Evolutionary conservation across 148 eudicot species (phyloP), one percentile per base, ranked within the genome.

Genomic region (Vaccinium macrocarpon): DNA sequence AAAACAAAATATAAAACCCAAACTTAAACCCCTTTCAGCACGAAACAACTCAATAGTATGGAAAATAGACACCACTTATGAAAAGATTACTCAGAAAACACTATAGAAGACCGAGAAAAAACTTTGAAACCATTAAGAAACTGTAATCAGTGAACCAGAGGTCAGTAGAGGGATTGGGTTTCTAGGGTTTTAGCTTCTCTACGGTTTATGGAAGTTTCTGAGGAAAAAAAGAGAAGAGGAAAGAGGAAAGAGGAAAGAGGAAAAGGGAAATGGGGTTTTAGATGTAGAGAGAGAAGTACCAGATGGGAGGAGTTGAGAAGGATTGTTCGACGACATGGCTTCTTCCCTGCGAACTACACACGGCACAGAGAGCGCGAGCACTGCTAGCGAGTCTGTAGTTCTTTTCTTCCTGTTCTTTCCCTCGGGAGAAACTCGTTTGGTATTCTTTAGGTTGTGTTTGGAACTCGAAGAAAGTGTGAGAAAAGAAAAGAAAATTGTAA

Each of bases 231-330:
- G 5, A 61, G n/a, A n/a, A n/a, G n/a, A n/a, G n/a, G n/a, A n/a
- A 6, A 61, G 15, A n/a, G 10, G 10, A 46, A 83, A 23, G 71
- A 50, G 42, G 55, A 0, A 42, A 46, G 57, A 21, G 15, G 42
- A n/a, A 2, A 42, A 46, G 57, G 21, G 23, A 32, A 19, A 38
- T 0, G 0, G 48, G 4, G 77, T 13, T 49, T 73, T 35, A 53
- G 53, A 76, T 19, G 42, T 42, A 49, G 61, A 48, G 53, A 76
- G 48, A 19, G 79, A 2, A 79, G 55, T 15, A 95, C 98, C 98
- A 78, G 98, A 95, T 14, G 98, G 98, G 5, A 95, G 97, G 50
- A 95, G 94, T 70, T 93, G 95, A 27, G 98, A 95, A 35, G 98
- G 98, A 77, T 95, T 95, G 94, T 86, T 91, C 14, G 95, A 70